A percentile compares a stretch with the other conserved stretches of the same genome.
These are phyloP conservation scores for Tricholomella constricta DNA, from an alignment of 768 basidiomycete species.

Conservation along the genomic window DNA sequence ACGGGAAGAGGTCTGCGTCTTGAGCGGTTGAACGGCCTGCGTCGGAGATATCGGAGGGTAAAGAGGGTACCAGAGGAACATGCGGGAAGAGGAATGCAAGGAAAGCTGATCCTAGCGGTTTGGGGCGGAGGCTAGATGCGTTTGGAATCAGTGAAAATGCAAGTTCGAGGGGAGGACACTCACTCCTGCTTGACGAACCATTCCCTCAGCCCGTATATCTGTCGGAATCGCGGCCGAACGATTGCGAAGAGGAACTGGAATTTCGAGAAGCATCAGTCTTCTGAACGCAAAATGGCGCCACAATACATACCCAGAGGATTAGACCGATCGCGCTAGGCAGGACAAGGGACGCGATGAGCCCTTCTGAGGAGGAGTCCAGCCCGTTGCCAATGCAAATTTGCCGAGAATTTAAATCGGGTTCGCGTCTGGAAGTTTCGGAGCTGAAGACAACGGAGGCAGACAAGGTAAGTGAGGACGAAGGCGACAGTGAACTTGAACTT, in stretches of 20 bases:
- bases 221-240: conserved; percentile 67
- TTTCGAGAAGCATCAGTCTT: conserved; percentile 13
- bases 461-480: conserved; percentile 17
- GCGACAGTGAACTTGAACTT: conserved; percentile 15
- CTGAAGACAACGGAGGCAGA: conserved; percentile 25
- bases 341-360: conserved; percentile 58
- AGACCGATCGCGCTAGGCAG: conserved; percentile 61
- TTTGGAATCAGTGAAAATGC: conserved; percentile 14
- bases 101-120: conserved; percentile 55
- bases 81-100: conserved; percentile 73
- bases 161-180: conserved; percentile 28
- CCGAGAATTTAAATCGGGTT: conserved; percentile 24
- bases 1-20: conserved; percentile 65
- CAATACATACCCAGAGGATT: conserved; percentile 63
- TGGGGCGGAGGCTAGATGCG: conserved; percentile 57
- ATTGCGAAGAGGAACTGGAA: conserved; percentile 65
- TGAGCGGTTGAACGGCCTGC: conserved; percentile 48
- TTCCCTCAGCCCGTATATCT: conserved; percentile 71
- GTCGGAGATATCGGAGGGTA: conserved; percentile 59
- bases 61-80: conserved; percentile 61
- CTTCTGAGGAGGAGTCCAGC: conserved; percentile 62
- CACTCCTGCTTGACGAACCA: conserved; percentile 78
- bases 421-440: conserved; percentile 24
- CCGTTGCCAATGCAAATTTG: conserved; percentile 66
- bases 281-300: neutral